These are phyloP conservation scores for Spizellomyces sp. DNA, from an alignment of 192 early-diverging fungal genomes.

Conservation along the genomic window DNA sequence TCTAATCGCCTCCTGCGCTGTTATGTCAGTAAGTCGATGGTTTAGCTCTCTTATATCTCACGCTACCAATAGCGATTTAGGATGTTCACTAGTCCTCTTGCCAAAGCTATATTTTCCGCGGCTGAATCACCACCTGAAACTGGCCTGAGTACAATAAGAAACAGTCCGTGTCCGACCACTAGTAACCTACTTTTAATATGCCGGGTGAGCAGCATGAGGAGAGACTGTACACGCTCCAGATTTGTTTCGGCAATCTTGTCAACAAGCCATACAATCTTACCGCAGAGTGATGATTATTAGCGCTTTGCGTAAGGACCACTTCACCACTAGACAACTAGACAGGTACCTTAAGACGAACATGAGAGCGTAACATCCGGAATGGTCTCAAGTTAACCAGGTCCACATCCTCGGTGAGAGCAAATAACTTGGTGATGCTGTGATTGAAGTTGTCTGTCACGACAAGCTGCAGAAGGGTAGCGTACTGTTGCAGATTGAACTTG, in stretches of 20 bases:
- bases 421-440: constrained; percentile 6
- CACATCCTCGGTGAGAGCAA: constrained; percentile 7
- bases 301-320: no score
- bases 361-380: constrained; percentile 14
- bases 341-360: no score
- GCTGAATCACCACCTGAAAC: constrained; percentile 6
- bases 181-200: constrained; percentile 16
- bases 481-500: constrained; percentile 5
- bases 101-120: constrained; percentile 17
- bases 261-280: constrained; percentile 13
- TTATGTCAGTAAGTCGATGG: neutral
- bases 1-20: neutral
- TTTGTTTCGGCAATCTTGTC: constrained; percentile 2
- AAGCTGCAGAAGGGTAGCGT: constrained; percentile 8
- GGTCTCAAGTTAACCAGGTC: constrained; percentile 17
- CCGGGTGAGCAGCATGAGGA: constrained; percentile 8
- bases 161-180: neutral
- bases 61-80: constrained; percentile 16
- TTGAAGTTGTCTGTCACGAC: constrained; percentile 9
- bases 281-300: no score
- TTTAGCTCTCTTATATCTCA: neutral
- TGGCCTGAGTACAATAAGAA: neutral
- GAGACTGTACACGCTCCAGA: constrained; percentile 10
- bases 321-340: no score
- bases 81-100: constrained; percentile 6